Evolutionary conservation across 2,329 filamentous ascomycete genomes (phyloP), one percentile per base, ranked within the genome.

Genomic region (Chalara sp.): DNA sequence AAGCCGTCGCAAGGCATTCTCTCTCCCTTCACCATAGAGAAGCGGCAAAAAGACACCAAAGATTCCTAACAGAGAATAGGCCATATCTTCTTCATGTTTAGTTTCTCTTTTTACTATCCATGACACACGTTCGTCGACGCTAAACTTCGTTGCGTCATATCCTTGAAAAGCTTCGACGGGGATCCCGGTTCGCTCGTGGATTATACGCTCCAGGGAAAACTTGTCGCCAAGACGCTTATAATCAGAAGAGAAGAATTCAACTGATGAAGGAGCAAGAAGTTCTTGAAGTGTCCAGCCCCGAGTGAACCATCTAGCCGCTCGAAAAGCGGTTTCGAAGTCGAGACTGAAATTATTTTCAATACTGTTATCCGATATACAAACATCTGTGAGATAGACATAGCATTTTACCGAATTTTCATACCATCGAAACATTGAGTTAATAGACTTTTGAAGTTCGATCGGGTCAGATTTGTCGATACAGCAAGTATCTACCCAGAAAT

Each of bases 31-130:
- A 13, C 35, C 35, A 39, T 39, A 39, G 13, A 39, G 2, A 2
- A 73, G 54, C 0, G 71, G 66, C 66, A 75, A 72, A 32, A 69
- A 67, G 32, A 75, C 62, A 2, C 61, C 61, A 33, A 74, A 74
- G 0, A 75, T 62, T 0, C 72, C 72, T 5, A 75, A 52, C 0
- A 76, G 56, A 12, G 65, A 72, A 41, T 75, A 75, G 0, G 71
- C 70, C 28, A 64, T 63, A 44, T 75, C 72, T 48, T 75, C 72
- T 0, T 50, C 13, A 5, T 67, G 54, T 0, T 61, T 67, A 0
- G 70, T 71, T 2, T 58, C 32, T 0, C 71, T 62, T 3, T 58
- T 47, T 1, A 66, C 60, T 4, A 68, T 69, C 71, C 70, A 73
- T 1, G 66, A 67, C 67, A 73, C 40, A 31, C 49, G 44, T 35